Percentiles rank a stretch among this genome's conserved stretches.
These are phyloP conservation scores for Diplodia intermedia DNA, from an alignment of 2,329 filamentous ascomycete genomes.

Conservation along the genomic window DNA sequence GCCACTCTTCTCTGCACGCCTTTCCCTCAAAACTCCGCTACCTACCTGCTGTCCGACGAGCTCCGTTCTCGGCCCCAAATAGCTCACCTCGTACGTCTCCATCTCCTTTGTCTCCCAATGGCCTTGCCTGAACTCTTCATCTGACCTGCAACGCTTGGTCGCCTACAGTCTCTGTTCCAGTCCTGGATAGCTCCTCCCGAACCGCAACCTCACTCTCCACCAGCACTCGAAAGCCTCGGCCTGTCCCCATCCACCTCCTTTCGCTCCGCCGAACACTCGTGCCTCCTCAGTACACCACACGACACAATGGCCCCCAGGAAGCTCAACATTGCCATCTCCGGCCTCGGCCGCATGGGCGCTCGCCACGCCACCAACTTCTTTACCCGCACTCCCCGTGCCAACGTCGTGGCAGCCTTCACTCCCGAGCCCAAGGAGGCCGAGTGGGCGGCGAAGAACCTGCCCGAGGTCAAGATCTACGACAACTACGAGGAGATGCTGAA, in stretches of 20 bases:
- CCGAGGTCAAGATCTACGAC: constrained; percentile 60
- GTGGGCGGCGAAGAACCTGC: constrained; percentile 61
- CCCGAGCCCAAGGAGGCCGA: constrained; percentile 51
- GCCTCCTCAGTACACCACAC: constrained; percentile 8
- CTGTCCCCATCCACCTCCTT: constrained; percentile 21
- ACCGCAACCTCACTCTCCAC: background rate
- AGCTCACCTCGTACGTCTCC: background rate
- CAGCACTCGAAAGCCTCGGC: constrained; percentile 1
- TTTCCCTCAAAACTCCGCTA: background rate
- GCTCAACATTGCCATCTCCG: constrained; percentile 54
- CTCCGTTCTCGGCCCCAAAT: background rate
- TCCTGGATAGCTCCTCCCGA: background rate
- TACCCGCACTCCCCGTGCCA: constrained; percentile 54
- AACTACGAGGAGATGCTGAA: constrained; percentile 65
- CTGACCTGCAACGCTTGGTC: constrained; percentile 4
- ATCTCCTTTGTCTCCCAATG: background rate
- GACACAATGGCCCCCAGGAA: constrained; percentile 47
- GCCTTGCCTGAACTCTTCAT: constrained; percentile 1
- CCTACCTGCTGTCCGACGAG: background rate
- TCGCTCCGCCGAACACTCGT: background rate
- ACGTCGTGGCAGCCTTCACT: constrained; percentile 57
- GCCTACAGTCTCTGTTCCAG: background rate
- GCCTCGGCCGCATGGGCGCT: constrained; percentile 59
- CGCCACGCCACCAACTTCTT: constrained; percentile 58
- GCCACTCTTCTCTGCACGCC: background rate